A percentile compares a stretch with the other conserved stretches of the same genome.
These are phyloP conservation scores for Vitis amurensis DNA, from an alignment of 164 flowering plant species.

Conservation along the genomic window DNA sequence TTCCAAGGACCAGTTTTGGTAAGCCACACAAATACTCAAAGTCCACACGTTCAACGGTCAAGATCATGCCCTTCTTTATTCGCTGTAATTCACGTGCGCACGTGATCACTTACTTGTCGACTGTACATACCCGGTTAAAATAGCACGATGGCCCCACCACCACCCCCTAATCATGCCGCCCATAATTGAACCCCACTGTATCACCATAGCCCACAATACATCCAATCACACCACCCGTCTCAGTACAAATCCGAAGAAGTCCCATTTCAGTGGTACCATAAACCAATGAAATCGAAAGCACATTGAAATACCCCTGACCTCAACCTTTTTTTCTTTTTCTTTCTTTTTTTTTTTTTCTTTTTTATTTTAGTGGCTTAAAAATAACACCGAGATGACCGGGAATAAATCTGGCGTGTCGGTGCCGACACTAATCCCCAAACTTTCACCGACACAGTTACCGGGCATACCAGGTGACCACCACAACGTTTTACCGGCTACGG, in stretches of 20 bases:
- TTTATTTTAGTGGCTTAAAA: not conserved
- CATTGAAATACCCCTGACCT: not conserved
- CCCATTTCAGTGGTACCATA: too few relatives aligned
- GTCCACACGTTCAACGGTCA: slow-evolving; percentile 1
- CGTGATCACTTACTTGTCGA: slow-evolving; percentile 1
- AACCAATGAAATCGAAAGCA: too few relatives aligned
- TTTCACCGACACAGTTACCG: slow-evolving; percentile 27
- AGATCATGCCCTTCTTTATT: not conserved
- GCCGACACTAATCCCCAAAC: slow-evolving; percentile 25
- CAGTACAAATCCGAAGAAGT: too few relatives aligned
- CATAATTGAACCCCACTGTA: not conserved
- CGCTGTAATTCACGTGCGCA: slow-evolving; percentile 18
- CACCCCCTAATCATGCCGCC: not conserved
- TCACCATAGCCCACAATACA: too few relatives aligned
- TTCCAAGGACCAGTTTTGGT: too few relatives aligned
- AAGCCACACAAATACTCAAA: not conserved
- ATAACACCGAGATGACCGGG: slow-evolving; percentile 16
- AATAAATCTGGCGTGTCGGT: slow-evolving; percentile 38
- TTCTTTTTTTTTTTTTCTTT: too few relatives aligned
- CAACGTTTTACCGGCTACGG: slow-evolving; percentile 8
- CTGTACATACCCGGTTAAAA: not conserved
- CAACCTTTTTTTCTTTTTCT: not conserved
- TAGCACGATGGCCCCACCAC: not conserved
- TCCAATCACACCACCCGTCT: too few relatives aligned
- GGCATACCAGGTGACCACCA: slow-evolving; percentile 15